Base-by-base conservation (phyloP, 768 basidiomycete species). In the Tubosaeta brunneosetosa region DNA sequence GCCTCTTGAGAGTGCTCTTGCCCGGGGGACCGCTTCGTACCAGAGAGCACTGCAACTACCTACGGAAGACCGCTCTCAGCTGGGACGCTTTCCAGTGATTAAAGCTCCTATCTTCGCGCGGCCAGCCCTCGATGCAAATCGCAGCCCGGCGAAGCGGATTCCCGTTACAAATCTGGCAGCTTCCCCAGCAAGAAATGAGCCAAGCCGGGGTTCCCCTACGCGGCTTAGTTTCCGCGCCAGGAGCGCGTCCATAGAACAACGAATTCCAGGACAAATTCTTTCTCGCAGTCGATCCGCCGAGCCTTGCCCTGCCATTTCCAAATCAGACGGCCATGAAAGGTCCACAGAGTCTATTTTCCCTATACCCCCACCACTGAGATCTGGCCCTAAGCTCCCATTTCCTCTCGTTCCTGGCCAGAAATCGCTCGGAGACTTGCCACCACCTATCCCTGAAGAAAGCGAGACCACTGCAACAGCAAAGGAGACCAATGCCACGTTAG, bases 1-100 rank as follows among this genome's bases (percentile, higher is more conserved):
- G 45, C 78, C 80, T 14, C 74, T 86, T 6, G 68, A 74, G 36
- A 68, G 81, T 55, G 81, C 78, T 3, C 67, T 82, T 52, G 68
- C 71, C 8, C 73, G 76, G 41, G 80, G 80, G 4, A 75, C 75
- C 50, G 61, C 79, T 19, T 82, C 82, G 0, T 71, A 77, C 3
- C 70, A 74, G 55, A 82, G 79, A 56, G 71, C 71, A 4, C 62
- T 66, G 36, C 73, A 73, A 25, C 58, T 75, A 13, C 66, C 70
- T 42, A 49, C 51, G 10, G 52, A 36, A 32, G 69, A 67, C 11
- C 59, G 51, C n/a, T 42, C 51, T 53, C 55, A 58, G 6, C 17
- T 40, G n/a, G 55, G 60, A 12, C 60, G 57, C 32, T 58, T 58
- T 41, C 19, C 42, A 46, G 45, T 47, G 10, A 51, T 52, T 13